phyloP scores from a whole-genome alignment of 2,329 filamentous ascomycete genomes.

The Aspergillus sp. region DNA sequence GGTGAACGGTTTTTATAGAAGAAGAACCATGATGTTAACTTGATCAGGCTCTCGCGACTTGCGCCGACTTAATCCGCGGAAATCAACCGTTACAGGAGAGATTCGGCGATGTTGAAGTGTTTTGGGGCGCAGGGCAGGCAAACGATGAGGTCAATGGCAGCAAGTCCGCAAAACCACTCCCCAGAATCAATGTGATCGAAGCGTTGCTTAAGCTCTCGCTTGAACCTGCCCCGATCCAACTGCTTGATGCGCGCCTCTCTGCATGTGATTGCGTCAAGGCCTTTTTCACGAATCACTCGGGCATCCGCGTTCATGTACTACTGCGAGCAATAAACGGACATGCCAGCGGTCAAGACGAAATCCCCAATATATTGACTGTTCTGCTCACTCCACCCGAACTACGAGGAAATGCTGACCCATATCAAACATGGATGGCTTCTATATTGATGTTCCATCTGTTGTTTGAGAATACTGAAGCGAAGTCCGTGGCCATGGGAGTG shows the following conservation, averaged over 20 bases:
- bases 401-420: constrained; percentile 71
- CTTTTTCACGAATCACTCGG: constrained; percentile 79
- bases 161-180: constrained; percentile 47
- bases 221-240: constrained; percentile 62
- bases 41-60: constrained; percentile 71
- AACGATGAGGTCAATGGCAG: constrained; percentile 35
- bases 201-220: constrained; percentile 82
- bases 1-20: constrained; percentile 18
- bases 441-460: constrained; percentile 84
- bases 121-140: constrained; percentile 29
- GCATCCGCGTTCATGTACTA: constrained; percentile 83
- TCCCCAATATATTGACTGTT: constrained; percentile 83
- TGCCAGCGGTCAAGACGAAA: constrained; percentile 71
- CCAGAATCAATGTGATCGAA: constrained; percentile 85
- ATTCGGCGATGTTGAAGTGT: constrained; percentile 84
- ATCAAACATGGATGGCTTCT: constrained; percentile 85
- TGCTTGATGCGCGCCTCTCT: constrained; percentile 78
- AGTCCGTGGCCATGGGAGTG: constrained; percentile 74
- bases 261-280: constrained; percentile 90
- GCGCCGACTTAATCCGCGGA: constrained; percentile 82
- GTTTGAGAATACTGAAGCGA: constrained; percentile 75
- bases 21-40: constrained; percentile 10
- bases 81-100: constrained; percentile 79
- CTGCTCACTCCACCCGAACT: constrained; percentile 67
- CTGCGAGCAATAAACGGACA: constrained; percentile 87